Evolutionary conservation across 2,329 filamentous ascomycete genomes (phyloP), one percentile per base, ranked within the genome.

Genomic region (Penicillium griseofulvum): DNA sequence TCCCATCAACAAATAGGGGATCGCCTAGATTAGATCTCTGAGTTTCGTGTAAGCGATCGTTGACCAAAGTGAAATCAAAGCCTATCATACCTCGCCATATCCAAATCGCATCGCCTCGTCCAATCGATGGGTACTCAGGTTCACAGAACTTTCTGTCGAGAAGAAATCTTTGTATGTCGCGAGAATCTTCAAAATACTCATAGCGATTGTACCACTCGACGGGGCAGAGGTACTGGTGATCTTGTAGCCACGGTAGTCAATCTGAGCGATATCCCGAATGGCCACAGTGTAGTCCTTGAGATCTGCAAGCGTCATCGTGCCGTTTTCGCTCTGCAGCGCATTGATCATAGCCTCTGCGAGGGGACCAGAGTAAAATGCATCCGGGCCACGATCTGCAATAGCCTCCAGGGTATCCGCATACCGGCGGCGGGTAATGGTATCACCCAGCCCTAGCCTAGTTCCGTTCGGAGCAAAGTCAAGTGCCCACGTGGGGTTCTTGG

Each of bases 31-130:
- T 81, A n/a, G 85, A 81, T 54, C 91, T 86, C 64, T 88, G 78
- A 4, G 2, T n/a, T 4, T 24, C 28, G 7, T 16, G 14, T 71
- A 49, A 66, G 60, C 38, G 17, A 28, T 17, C 9, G 8, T 16
- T 19, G 14, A 6, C 36, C 31, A 1, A 7, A 45, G 5, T 14
- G 5, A 29, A 10, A 24, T 12, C 44, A 1, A 34, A 26, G 26
- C 17, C 4, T 0, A 9, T 6, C 16, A 37, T 61, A 77, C 76
- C 69, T 79, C 72, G 36, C 87, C 91, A 69, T 97, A 97, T 3
- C 85, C 91, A 71, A 96, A 97, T 22, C 91, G 84, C 77, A 96
- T 90, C 12, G 91, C 88, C 78, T 97, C 94, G 67, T 91, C 85
- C 61, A 96, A 82, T 14, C 89, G 84, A 73, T 97, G 94, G 0